Base-by-base conservation (phyloP, 768 basidiomycete genomes). In the Boletus huronensis region DNA sequence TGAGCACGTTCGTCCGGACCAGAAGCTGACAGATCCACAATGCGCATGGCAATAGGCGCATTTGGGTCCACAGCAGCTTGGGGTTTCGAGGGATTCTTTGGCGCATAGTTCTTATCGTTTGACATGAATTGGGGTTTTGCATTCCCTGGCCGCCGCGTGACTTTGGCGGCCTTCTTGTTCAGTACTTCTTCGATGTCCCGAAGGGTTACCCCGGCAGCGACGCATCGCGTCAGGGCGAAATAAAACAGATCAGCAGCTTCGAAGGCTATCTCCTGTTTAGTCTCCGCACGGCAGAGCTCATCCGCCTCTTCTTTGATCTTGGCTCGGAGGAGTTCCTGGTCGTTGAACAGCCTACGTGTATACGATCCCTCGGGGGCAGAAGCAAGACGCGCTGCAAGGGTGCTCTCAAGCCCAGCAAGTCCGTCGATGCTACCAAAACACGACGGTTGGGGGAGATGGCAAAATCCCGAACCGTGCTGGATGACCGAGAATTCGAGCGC, bases 281-380 rank as follows among this genome's bases (percentile, higher is more conserved):
- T 82, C 61, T 83, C 76, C 23, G 92, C 92, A 17, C 79, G 78
- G 68, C 93, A 96, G n/a, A 99, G 80, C 70, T 99, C 97, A 63
- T 96, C 91, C 0, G 97, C 97, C 70, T 99, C 97, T 72, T 99
- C 97, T 85, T 90, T 92, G 59, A 99, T 93, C 77, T 99, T 99
- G 48, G 93, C 87, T 43, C 79, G 82, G 42, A 98, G 76, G n/a
- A 99, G 78, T 43, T 79, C 80, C 5, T 86, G 74, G 67, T 98
- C 91, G 40, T 80, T 77, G 72, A 98, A 97, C 26, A 99, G 74
- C 50, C 92, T 77, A 48, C 80, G 83, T 17, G 97, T 98, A 72
- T 99, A 99, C 1, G 91, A 94, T 6, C 93, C 94, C 60, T 86
- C 85, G 0, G 94, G 94, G 0, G 96, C 93, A 25, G 82, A 79